A percentile compares a stretch with the other conserved stretches of the same genome.
These are phyloP conservation scores for Aciculoconidium aculeatum DNA, from an alignment of 805 yeast species.

Conservation along the genomic window DNA sequence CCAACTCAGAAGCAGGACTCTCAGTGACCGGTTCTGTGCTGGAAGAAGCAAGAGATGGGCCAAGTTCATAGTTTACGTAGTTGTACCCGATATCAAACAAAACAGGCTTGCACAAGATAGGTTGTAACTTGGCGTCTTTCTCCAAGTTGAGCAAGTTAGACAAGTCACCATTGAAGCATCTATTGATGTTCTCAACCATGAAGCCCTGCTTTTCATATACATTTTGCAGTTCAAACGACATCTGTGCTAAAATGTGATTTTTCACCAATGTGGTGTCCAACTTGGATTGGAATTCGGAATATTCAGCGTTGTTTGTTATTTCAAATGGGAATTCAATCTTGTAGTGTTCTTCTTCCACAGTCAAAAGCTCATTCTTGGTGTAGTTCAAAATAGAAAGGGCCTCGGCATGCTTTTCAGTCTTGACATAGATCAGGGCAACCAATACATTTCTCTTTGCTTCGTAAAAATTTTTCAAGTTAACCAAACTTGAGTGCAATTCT, in stretches of 20 bases:
- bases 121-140: slow-evolving; percentile 31
- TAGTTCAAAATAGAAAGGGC: slow-evolving; percentile 39
- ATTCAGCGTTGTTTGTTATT: slow-evolving; percentile 33
- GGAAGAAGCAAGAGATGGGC: slow-evolving; percentile 9
- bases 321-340: slow-evolving; percentile 37
- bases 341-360: slow-evolving; percentile 13
- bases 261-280: slow-evolving; percentile 14
- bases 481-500: slow-evolving; percentile 51
- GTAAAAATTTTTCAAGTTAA: slow-evolving; percentile 43
- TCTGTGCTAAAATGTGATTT: slow-evolving; percentile 45
- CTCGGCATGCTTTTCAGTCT: slow-evolving; percentile 36
- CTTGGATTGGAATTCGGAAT: slow-evolving; percentile 17
- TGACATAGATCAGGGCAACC: slow-evolving; percentile 42
- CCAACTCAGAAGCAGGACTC: slow-evolving; percentile 21
- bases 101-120: slow-evolving; percentile 80
- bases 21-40: slow-evolving; percentile 7
- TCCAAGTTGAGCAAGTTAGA: slow-evolving; percentile 19
- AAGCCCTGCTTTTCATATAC: slow-evolving; percentile 13
- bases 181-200: slow-evolving; percentile 42
- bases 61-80: slow-evolving; percentile 52
- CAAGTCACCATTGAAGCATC: slow-evolving; percentile 21
- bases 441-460: slow-evolving; percentile 35
- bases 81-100: slow-evolving; percentile 88
- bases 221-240: slow-evolving; percentile 22
- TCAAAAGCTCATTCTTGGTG: slow-evolving; percentile 15